These are phyloP conservation scores for Colletotrichum agaves DNA, from an alignment of 2,329 filamentous ascomycete genomes.

Conservation along the genomic window DNA sequence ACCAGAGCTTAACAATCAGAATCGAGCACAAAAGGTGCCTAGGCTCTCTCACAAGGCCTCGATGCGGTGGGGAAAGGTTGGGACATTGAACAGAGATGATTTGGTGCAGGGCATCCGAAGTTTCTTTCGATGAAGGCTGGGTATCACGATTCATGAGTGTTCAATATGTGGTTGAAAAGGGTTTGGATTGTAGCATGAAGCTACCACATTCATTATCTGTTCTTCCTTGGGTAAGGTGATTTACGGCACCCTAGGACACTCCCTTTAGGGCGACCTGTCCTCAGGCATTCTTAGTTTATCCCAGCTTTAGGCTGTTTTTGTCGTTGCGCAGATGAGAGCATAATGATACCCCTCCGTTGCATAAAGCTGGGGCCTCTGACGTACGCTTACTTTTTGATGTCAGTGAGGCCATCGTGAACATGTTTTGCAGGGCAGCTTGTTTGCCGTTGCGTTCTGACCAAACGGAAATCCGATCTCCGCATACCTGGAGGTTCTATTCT, in stretches of 20 bases:
- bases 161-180: not conserved
- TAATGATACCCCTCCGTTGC: slow-evolving; percentile 35
- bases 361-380: not conserved
- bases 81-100: slow-evolving; percentile 50
- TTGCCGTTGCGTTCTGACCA: not conserved
- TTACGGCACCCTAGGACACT: slow-evolving; percentile 2
- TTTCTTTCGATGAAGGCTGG: slow-evolving; percentile 53
- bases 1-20: slow-evolving; percentile 44
- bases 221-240: slow-evolving; percentile 18
- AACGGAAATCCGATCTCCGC: slow-evolving; percentile 3
- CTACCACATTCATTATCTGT: slow-evolving; percentile 13
- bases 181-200: slow-evolving; percentile 13
- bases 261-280: not conserved
- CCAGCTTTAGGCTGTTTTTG: slow-evolving; percentile 13
- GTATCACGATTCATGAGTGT: not conserved
- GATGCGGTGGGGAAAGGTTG: slow-evolving; percentile 51
- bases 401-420: slow-evolving; percentile 27
- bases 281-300: slow-evolving; percentile 19
- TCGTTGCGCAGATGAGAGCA: slow-evolving; percentile 26
- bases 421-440: slow-evolving; percentile 10
- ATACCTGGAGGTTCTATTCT: not conserved
- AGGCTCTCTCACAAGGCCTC: slow-evolving; percentile 42
- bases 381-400: not conserved
- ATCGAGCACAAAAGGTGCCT: slow-evolving; percentile 18
- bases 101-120: slow-evolving; percentile 55